Evolutionary conservation across 164 flowering plant genomes (phyloP), one percentile per base, ranked within the genome.

Genomic region (Stephania cephalantha): DNA sequence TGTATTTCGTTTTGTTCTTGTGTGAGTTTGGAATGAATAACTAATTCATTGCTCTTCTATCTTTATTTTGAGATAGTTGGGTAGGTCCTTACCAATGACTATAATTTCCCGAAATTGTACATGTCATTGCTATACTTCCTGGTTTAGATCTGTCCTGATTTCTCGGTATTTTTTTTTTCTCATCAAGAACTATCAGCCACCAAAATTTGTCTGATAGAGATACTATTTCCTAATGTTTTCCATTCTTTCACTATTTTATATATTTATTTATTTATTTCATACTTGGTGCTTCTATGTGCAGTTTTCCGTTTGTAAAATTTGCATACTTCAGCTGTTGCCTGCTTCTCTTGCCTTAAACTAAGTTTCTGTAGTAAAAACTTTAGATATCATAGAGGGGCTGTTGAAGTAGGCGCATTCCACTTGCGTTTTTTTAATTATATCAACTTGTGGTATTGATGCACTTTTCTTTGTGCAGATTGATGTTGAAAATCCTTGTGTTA

Each of bases 401-500:
- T 20, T 15, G 65, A 5, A 2, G 42, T 5, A 13, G n/a, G 65
- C n/a, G 5, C 65, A 58, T 58, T 58, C 65, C 65, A 1, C n/a
- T 58, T 17, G 65, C 7, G 3, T 58, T 18, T 58, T 58, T 58
- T 64, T 18, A 31, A 70, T 48, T 22, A 71, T 13, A 8, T 12
- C 20, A 3, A 20, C 5, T n/a, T 64, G 44, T 71, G 64, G 1
- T 71, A 64, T 30, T 71, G n/a, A 73, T 69, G 71, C 46, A 73
- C 25, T 29, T 69, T 72, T 69, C 25, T 15, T 74, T 42, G 15
- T 85, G 82, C 88, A 96, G 99, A 94, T 96, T 86, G 98, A 96
- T 87, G 99, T 96, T 75, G 98, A 96, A 82, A 96, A 96, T 87
- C 99, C 99, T 46, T 96, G 99, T 84, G 97, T 94, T 12, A 83